Conservation (phyloP, 768 basidiomycete genomes). For the Calvatia gigantea region DNA sequence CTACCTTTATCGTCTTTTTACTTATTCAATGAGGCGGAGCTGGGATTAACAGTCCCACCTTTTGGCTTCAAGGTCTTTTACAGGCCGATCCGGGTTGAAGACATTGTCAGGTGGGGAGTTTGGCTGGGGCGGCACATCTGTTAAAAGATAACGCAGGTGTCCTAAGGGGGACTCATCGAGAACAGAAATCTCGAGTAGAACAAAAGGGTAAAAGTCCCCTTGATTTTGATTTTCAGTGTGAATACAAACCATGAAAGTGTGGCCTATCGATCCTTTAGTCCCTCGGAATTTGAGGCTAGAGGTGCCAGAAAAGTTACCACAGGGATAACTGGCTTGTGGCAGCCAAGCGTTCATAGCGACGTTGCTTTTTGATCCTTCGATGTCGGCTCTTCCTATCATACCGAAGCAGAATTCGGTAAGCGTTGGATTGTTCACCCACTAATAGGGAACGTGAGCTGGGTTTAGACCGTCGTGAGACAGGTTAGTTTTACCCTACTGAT, state of each 20-base stretch:
- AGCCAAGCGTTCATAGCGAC: slow-evolving; percentile 83
- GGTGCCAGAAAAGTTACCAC: slow-evolving; percentile 80
- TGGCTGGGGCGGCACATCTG: slow-evolving; percentile 80
- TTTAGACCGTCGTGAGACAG: slow-evolving; percentile 84
- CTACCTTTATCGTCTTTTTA: slow-evolving; percentile 80
- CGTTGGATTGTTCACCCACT: slow-evolving; percentile 77
- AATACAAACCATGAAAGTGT: slow-evolving; percentile 82
- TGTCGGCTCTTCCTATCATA: slow-evolving; percentile 82
- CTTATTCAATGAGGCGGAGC: slow-evolving; percentile 75
- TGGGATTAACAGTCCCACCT: slow-evolving; percentile 67
- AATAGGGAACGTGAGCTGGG: slow-evolving; percentile 81
- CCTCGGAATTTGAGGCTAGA: slow-evolving; percentile 76
- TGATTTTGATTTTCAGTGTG: slow-evolving; percentile 81
- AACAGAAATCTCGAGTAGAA: slow-evolving; percentile 80
- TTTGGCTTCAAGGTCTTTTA: slow-evolving; percentile 68
- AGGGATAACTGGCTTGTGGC: slow-evolving; percentile 80
- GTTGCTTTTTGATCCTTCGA: slow-evolving; percentile 82
- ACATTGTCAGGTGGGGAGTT: slow-evolving; percentile 82
- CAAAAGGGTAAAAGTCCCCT: slow-evolving; percentile 79
- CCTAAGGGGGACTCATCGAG: slow-evolving; percentile 76
- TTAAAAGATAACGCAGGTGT: slow-evolving; percentile 80
- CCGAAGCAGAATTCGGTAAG: slow-evolving; percentile 78
- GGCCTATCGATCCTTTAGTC: slow-evolving; percentile 83
- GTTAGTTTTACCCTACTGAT: slow-evolving; percentile 86
- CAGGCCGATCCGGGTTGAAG: slow-evolving; percentile 67